These are phyloP conservation scores for Didymella sp. DNA, from an alignment of 2,329 filamentous ascomycete species.

Conservation along the genomic window DNA sequence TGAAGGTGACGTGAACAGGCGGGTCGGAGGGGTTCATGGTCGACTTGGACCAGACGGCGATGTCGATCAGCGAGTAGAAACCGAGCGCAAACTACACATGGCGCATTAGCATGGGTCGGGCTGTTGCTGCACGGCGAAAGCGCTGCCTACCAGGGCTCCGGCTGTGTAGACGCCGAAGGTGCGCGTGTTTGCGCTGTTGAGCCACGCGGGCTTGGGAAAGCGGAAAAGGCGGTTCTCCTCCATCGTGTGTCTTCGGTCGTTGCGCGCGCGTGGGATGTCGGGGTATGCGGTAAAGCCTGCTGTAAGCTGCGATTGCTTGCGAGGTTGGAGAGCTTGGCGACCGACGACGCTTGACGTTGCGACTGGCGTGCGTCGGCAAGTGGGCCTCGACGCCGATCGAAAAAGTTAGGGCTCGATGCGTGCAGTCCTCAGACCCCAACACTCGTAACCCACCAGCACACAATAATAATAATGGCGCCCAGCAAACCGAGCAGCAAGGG, in stretches of 20 bases:
- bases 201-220: constrained; percentile 70
- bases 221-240: constrained; percentile 68
- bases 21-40: constrained; percentile 64
- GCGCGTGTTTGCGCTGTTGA: constrained; percentile 69
- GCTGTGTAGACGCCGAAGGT: constrained; percentile 71
- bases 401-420: constrained; percentile 33
- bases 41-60: constrained; percentile 68
- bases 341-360: constrained; percentile 21
- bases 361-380: constrained; percentile 24
- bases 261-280: constrained; percentile 12
- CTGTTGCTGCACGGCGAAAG: neutral
- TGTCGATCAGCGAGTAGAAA: constrained; percentile 73
- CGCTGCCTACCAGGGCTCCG: constrained; percentile 65
- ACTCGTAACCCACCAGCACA: neutral
- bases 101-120: neutral
- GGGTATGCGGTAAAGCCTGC: constrained; percentile 14
- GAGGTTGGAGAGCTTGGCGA: constrained; percentile 41
- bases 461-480: constrained; percentile 44
- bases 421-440: constrained; percentile 13
- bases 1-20: constrained; percentile 68
- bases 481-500: constrained; percentile 37
- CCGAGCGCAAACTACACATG: constrained; percentile 68
- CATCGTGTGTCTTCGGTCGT: constrained; percentile 39
- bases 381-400: constrained; percentile 31
- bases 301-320: constrained; percentile 26